Percentiles rank a stretch among this genome's conserved stretches.
Conservation (phyloP, 371 early-diverging fungal species). For the Mucor sp. region DNA sequence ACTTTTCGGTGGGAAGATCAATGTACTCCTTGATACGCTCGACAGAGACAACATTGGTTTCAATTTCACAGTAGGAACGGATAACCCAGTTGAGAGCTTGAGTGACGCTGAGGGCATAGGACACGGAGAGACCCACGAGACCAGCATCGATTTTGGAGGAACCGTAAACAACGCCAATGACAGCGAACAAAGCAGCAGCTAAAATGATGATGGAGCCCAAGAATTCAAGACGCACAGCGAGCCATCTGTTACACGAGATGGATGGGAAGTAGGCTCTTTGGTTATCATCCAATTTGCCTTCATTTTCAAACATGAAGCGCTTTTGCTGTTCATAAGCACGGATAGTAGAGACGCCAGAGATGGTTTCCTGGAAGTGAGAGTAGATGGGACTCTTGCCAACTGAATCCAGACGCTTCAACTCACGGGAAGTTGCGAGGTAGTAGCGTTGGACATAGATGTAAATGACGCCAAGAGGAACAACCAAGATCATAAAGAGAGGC, state of each 20-base stretch:
- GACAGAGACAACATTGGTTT: slow-evolving; percentile 80
- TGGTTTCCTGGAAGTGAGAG: slow-evolving; percentile 81
- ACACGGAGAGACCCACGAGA: slow-evolving; percentile 84
- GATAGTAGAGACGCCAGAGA: slow-evolving; percentile 77
- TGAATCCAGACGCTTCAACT: slow-evolving; percentile 82
- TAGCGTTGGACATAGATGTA: slow-evolving; percentile 71
- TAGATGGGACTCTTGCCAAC: slow-evolving; percentile 82
- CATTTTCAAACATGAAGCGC: slow-evolving; percentile 78
- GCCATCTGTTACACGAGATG: slow-evolving; percentile 86
- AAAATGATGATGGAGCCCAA: slow-evolving; percentile 68
- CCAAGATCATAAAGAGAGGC: slow-evolving; percentile 58
- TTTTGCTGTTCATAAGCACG: slow-evolving; percentile 77
- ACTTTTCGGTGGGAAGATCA: slow-evolving; percentile 82
- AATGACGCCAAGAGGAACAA: slow-evolving; percentile 57
- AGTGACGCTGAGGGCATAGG: slow-evolving; percentile 85
- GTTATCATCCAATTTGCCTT: slow-evolving; percentile 77
- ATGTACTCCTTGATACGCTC: slow-evolving; percentile 90
- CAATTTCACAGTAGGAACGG: slow-evolving; percentile 56
- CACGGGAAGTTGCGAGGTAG: slow-evolving; percentile 76
- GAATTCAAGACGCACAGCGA: slow-evolving; percentile 89
- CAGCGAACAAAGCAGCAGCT: slow-evolving; percentile 65
- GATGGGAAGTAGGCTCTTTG: slow-evolving; percentile 81
- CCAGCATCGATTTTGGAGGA: slow-evolving; percentile 62
- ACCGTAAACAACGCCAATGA: slow-evolving; percentile 52
- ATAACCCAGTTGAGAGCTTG: slow-evolving; percentile 87